phyloP scores from a whole-genome alignment of 2,329 filamentous ascomycete genomes.

The Fusarium nygamai region DNA sequence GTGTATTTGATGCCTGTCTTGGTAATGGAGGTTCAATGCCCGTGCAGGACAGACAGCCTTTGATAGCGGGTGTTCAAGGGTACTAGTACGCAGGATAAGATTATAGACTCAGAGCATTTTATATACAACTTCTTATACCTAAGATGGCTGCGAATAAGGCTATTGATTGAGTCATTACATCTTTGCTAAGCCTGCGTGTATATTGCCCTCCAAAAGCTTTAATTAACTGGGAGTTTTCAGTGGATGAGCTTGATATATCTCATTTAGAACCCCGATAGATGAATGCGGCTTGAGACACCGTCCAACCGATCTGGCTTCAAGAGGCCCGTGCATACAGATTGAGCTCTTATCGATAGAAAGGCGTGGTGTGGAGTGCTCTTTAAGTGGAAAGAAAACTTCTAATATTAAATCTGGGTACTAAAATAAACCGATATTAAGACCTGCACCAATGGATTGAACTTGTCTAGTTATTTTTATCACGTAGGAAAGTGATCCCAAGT shows the following conservation, averaged over 20 bases:
- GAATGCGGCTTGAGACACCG: constrained; percentile 28
- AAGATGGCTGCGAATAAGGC: neutral
- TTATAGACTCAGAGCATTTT: neutral
- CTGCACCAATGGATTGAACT: rapidly evolving
- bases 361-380: neutral
- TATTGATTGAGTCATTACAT: neutral
- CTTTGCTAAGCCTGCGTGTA: neutral
- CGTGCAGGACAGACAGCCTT: neutral
- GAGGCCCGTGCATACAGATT: constrained; percentile 18
- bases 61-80: neutral
- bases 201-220: neutral
- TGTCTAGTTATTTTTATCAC: neutral
- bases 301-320: neutral
- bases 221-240: neutral
- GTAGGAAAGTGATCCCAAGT: neutral
- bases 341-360: constrained; percentile 37
- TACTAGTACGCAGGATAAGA: neutral
- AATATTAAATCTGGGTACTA: neutral
- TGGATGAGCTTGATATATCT: neutral
- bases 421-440: neutral
- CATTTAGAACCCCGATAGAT: constrained; percentile 25
- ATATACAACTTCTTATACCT: no score
- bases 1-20: constrained; percentile 14
- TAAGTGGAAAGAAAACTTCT: neutral
- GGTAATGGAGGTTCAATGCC: neutral